phyloP scores from a whole-genome alignment of 2,329 filamentous ascomycete species.

The Penicillium digitatum region DNA sequence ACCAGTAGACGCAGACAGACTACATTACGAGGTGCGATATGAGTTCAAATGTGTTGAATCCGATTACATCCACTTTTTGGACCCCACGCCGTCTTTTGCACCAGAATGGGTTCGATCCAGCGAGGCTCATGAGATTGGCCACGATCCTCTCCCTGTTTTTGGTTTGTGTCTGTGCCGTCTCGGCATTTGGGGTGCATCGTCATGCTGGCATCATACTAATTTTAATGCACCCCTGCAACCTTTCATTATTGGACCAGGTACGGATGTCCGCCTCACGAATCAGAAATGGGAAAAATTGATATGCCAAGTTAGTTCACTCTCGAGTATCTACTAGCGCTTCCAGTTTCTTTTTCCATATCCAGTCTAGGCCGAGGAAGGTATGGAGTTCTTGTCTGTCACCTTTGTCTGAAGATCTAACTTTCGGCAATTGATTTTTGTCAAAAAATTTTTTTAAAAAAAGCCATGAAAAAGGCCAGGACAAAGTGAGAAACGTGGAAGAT shows the following conservation, averaged over 20 bases:
- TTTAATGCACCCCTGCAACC: not conserved
- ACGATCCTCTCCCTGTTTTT: not conserved
- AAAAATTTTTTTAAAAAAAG: no score
- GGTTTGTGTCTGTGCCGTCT: not conserved
- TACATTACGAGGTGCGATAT: not conserved
- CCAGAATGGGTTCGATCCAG: not conserved
- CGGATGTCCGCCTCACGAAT: not conserved
- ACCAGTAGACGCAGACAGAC: not conserved
- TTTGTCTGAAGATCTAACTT: slow-evolving; percentile 7
- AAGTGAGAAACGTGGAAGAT: not conserved
- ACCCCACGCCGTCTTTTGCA: not conserved
- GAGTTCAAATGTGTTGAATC: not conserved
- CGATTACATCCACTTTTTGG: slow-evolving; percentile 7
- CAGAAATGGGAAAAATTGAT: not conserved
- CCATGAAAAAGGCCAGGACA: no score
- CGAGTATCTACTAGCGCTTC: not conserved
- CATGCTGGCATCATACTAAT: not conserved
- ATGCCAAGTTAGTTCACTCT: slow-evolving; percentile 3
- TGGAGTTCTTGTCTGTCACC: not conserved
- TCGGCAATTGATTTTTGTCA: no score
- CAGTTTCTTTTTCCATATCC: not conserved
- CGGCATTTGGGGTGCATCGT: not conserved
- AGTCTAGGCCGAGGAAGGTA: not conserved
- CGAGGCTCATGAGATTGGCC: not conserved
- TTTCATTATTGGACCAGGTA: not conserved